These are phyloP conservation scores for Tetradesmus obliquus DNA, from an alignment of 139 green algal genomes.

Conservation along the genomic window DNA sequence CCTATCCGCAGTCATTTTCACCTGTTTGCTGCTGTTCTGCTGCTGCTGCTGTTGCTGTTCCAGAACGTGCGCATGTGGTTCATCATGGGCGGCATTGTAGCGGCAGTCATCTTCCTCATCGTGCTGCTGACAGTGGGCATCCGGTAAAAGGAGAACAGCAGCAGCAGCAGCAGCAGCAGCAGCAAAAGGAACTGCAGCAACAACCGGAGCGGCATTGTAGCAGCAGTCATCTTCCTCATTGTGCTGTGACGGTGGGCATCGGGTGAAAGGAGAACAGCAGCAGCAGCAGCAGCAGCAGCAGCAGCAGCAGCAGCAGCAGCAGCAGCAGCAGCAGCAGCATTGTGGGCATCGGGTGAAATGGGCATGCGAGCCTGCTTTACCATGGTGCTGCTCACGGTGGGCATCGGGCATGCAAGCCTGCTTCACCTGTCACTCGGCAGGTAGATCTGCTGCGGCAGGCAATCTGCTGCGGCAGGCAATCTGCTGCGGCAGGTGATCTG, in stretches of 20 bases:
- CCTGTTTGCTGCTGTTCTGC: no score
- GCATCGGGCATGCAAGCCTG: no score
- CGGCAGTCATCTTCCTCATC: slow-evolving; percentile 29
- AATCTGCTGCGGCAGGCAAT: no score
- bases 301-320: background rate
- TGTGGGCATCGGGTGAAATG: background rate
- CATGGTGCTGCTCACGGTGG: slow-evolving; percentile 10
- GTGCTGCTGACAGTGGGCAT: slow-evolving; percentile 21
- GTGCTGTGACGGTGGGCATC: slow-evolving; percentile 4
- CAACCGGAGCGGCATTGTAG: slow-evolving; percentile 4
- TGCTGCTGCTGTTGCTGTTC: slow-evolving; percentile 5
- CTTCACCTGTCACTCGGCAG: no score
- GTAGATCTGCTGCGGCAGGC: no score
- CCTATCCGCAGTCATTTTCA: background rate
- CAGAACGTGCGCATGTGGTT: slow-evolving; percentile 46
- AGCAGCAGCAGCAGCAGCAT: background rate
- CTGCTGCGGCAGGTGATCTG: no score
- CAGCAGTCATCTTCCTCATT: slow-evolving; percentile 11
- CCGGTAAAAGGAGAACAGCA: background rate
- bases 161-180: background rate
- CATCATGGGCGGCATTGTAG: slow-evolving; percentile 39
- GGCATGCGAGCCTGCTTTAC: background rate
- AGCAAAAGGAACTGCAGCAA: background rate
- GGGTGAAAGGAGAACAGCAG: background rate
- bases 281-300: background rate